phyloP scores from a whole-genome alignment of 441 rosid species.

The Lagerstroemia fauriei region DNA sequence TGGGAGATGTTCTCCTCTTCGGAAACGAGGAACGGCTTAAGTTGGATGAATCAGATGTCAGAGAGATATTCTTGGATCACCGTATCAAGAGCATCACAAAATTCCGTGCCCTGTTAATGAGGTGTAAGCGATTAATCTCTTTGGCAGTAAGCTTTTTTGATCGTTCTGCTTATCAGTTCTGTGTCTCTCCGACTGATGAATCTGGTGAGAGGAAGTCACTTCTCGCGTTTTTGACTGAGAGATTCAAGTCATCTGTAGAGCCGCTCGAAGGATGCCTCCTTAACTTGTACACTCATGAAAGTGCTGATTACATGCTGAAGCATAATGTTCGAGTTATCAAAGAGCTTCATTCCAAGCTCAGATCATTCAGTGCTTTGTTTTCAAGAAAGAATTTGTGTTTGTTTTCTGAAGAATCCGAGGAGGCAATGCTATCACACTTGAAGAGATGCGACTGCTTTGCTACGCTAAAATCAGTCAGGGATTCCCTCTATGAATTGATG shows the following conservation, averaged over 20 bases:
- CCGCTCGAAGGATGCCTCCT: constrained; percentile 34
- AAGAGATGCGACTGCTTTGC: constrained; percentile 27
- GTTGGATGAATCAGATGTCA: constrained; percentile 27
- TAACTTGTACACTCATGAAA: constrained; percentile 36
- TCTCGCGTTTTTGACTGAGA: constrained; percentile 33
- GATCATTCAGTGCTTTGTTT: constrained; percentile 31
- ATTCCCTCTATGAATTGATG: constrained; percentile 15
- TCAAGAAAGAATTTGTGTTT: constrained; percentile 11
- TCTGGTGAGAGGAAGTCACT: constrained; percentile 25
- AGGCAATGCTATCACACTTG: constrained; percentile 26
- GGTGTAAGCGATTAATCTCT: constrained; percentile 35
- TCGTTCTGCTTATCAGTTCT: neutral
- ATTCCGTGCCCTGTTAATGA: constrained; percentile 34
- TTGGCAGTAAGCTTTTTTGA: constrained; percentile 37
- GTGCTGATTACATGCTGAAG: constrained; percentile 27
- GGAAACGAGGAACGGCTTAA: constrained; percentile 40
- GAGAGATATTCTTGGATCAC: constrained; percentile 44
- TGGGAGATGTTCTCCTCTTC: constrained; percentile 43
- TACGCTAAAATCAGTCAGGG: constrained; percentile 7
- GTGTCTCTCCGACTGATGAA: neutral
- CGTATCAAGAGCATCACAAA: constrained; percentile 37
- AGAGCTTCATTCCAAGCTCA: constrained; percentile 34
- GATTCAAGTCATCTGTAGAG: constrained; percentile 15
- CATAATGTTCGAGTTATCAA: constrained; percentile 11
- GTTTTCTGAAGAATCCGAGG: constrained; percentile 34